These are phyloP conservation scores for Paramecium biaurelia DNA, from an alignment of 73 alveolate species.

Conservation along the genomic window DNA sequence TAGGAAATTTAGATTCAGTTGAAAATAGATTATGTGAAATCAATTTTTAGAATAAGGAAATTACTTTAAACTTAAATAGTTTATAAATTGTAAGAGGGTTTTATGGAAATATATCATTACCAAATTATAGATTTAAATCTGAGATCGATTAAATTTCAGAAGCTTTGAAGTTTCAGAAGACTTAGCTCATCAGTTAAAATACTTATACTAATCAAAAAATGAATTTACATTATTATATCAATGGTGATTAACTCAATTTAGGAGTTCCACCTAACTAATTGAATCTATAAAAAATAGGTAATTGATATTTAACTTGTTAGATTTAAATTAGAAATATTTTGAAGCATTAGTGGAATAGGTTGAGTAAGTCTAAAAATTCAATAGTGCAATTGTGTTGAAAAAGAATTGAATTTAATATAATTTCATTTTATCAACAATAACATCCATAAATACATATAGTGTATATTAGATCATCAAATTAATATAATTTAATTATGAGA, in stretches of 20 bases:
- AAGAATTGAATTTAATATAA: not conserved
- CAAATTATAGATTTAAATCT: not conserved
- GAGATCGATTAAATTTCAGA: not conserved
- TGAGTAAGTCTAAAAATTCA: not conserved
- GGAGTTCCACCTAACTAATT: not conserved
- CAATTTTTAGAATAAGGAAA: not conserved
- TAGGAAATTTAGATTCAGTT: not conserved
- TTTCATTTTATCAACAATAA: not conserved
- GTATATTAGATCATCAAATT: too few relatives aligned
- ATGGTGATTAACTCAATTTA: not conserved
- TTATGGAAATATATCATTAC: not conserved
- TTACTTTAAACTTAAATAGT: not conserved
- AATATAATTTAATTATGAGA: too few relatives aligned
- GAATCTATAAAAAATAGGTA: not conserved
- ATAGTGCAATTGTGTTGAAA: not conserved
- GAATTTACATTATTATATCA: not conserved
- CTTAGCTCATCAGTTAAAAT: not conserved
- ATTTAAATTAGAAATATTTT: not conserved
- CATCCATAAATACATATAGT: not conserved
- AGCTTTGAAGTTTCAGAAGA: not conserved
- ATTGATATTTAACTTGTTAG: not conserved
- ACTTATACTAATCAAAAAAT: not conserved
- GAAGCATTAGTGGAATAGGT: not conserved
- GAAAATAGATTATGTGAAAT: not conserved
- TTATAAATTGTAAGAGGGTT: not conserved